Conservation (phyloP, 257 asterid species). For the Cordia subcordata region DNA sequence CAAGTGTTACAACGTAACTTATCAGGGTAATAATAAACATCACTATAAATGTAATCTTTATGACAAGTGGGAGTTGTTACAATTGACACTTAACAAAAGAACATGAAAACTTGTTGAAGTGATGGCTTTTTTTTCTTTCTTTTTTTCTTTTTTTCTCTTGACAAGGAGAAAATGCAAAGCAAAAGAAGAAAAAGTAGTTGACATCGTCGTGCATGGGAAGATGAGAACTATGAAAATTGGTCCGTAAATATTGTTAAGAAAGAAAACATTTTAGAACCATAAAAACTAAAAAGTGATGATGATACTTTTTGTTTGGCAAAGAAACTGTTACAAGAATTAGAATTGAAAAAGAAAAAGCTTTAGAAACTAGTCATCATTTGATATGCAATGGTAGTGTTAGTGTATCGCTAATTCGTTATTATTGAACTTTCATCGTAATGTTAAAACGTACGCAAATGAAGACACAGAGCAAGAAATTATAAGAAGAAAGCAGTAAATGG, state of each 20-base stretch:
- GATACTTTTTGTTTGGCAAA: too few species aligned
- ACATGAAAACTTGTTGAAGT: constrained; percentile 2
- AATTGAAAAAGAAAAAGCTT: too few species aligned
- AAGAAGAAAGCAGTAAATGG: neutral
- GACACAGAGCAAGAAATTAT: neutral
- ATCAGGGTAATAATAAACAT: neutral
- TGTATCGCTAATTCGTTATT: too few species aligned
- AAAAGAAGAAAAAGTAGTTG: neutral
- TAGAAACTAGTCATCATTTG: too few species aligned
- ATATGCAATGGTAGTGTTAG: too few species aligned
- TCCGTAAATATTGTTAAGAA: too few species aligned
- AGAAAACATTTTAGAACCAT: too few species aligned
- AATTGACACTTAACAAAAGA: neutral
- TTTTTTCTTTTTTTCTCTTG: neutral
- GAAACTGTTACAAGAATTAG: too few species aligned
- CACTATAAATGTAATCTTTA: neutral
- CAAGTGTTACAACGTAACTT: neutral
- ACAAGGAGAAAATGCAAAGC: neutral
- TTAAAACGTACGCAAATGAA: neutral
- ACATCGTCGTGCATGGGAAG: too few species aligned
- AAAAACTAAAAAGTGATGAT: too few species aligned
- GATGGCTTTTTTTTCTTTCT: neutral
- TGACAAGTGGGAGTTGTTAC: neutral
- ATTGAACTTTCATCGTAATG: too few species aligned
- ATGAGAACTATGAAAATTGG: too few species aligned